Base-by-base conservation (phyloP, 352 stramenopile species). In the Globisporangium okanoganense region DNA sequence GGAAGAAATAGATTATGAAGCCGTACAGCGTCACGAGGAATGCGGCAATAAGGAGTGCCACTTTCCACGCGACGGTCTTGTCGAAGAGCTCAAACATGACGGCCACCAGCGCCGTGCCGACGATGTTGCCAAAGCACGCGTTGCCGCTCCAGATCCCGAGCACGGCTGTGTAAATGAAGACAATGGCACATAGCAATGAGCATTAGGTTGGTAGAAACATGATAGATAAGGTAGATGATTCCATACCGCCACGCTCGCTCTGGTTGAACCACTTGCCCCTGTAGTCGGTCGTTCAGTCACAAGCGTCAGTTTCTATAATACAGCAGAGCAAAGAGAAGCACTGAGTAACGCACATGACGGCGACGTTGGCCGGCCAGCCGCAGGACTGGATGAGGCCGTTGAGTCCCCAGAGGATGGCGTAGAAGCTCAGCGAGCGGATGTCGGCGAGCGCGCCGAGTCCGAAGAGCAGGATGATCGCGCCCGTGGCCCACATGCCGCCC, bases 131-230 rank as follows among this genome's bases (percentile, higher is more conserved):
- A 29, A 96, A 83, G 71, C 97, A 99, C 47, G 97, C 95, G 72
- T 99, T 97, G 57, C 94, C 97, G 54, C 94, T 98, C 96, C 95
- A 98, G 50, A 98, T 82, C 7, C 94, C 94, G 65, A 98, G 97
- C 38, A 98, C 76, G 2, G 84, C 84, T 96, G 68, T 52, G 68
- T 6, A 29, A 53, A 36, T 24, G 2, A 18, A 22, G 2, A 9
- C 16, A 52, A 52, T 20, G 0, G 40, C 7, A 56, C 27, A 43
- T 3, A 58, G 33, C 31, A 53, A 24, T 53, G 10, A 38, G 44
- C 18, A 35, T 56, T 20, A 61, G 36, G 35, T n/a, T 64, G 55
- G 35, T 7, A 31, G 40, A 22, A 24, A 43, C 38, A 27, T 24
- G 22, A 1, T 2, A 24, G 6, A 20, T 3, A 8, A 20, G 52